A percentile compares a stretch with the other conserved stretches of the same genome.
Evolutionary conservation across 2,329 filamentous ascomycete genomes (phyloP).

Genomic region (Thyridium curvatum): DNA sequence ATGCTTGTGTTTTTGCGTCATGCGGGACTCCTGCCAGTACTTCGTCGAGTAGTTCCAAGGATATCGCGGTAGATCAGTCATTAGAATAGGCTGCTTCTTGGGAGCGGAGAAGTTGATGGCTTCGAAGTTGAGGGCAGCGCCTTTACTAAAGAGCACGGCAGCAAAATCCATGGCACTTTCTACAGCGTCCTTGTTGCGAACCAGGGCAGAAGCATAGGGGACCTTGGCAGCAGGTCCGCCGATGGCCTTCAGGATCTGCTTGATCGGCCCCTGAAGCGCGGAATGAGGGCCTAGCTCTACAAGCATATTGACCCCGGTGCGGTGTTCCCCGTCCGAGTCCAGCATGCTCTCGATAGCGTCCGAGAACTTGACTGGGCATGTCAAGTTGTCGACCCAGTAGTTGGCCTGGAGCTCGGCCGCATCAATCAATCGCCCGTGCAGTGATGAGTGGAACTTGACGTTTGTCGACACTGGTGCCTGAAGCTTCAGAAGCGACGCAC

Average conservation of each 20-base stretch:
- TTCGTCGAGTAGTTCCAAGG: slow-evolving; percentile 38
- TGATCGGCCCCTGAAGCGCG: slow-evolving; percentile 41
- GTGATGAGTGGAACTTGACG: slow-evolving; percentile 39
- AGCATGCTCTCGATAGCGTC: slow-evolving; percentile 27
- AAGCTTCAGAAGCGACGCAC: slow-evolving; percentile 23
- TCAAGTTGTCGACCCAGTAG: slow-evolving; percentile 29
- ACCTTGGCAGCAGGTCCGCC: slow-evolving; percentile 33
- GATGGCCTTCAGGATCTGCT: slow-evolving; percentile 40
- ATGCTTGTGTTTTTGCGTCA: slow-evolving; percentile 32
- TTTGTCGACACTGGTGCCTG: slow-evolving; percentile 22
- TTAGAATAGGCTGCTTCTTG: slow-evolving; percentile 22
- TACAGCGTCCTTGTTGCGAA: slow-evolving; percentile 44
- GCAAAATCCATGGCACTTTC: slow-evolving; percentile 36
- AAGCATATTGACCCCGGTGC: slow-evolving; percentile 32
- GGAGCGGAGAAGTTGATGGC: slow-evolving; percentile 2
- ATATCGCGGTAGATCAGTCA: slow-evolving; percentile 40
- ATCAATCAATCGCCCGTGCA: slow-evolving; percentile 32
- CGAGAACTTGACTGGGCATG: slow-evolving; percentile 28
- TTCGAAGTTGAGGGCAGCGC: slow-evolving; percentile 21
- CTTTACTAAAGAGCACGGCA: slow-evolving; percentile 37
- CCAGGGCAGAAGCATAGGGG: slow-evolving; percentile 38
- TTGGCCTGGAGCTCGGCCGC: slow-evolving; percentile 26
- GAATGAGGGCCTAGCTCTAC: slow-evolving; percentile 45
- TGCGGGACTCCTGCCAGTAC: slow-evolving; percentile 42
- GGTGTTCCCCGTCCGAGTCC: slow-evolving; percentile 24